Evolutionary conservation across 2,329 filamentous ascomycete species (phyloP), one percentile per base, ranked within the genome.

Genomic region (Aureobasidium sp.): DNA sequence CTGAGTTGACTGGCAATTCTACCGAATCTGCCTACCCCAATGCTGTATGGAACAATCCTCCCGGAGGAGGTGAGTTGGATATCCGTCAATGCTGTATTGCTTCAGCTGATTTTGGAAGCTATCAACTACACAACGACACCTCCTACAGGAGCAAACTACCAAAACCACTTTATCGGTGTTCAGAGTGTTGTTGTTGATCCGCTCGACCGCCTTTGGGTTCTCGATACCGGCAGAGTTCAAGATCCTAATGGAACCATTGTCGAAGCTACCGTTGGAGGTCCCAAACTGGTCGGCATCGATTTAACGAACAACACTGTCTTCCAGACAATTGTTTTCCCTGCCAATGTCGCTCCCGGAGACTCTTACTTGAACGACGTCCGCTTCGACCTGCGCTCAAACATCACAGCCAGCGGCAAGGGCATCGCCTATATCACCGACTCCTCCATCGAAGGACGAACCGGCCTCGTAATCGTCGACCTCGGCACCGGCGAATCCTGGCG

Each of bases 361-460:
- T 77, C 74, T 17, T 82, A 82, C 63, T 73, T 80, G 37, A 82
- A 82, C 65, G 80, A 82, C 62, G 71, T 82, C 9, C 77, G 80
- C 53, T 78, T 83, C 68, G 79, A 83, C 64, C 71, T 81, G n/a
- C 73, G 74, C 15, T 55, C 74, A 2, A 66, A 67, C 19, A 35
- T 78, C 7, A 76, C 76, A 0, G 62, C 68, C 15, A 71, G 72
- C 2, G 78, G 78, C 3, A 64, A 75, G 29, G 79, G 79, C 19
- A 65, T 81, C 15, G 79, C 78, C 0, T 82, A 82, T 67, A 80
- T 82, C 65, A 81, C 79, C 25, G 80, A 82, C 64, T 77, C 74
- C 35, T 76, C 72, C 47, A 66, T 67, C 46, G 77, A 79, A 67
- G 78, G 79, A 38, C 74, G 75, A 37, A 80, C 78, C 58, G 79